Conservation (phyloP, 2,329 filamentous ascomycete genomes). For the Colletotrichum sp. region DNA sequence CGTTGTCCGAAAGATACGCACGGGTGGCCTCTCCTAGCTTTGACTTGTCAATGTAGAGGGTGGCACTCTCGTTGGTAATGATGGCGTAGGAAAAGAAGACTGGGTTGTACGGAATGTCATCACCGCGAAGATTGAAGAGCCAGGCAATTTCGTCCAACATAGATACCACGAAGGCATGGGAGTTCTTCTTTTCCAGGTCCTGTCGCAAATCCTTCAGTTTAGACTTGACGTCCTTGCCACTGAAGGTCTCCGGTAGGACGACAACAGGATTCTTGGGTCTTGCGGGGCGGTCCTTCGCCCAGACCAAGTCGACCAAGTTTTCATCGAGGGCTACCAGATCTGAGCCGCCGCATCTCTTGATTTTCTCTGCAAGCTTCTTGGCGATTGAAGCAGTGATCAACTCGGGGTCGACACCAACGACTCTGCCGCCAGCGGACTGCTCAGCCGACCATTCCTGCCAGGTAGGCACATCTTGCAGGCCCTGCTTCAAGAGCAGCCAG, state of each 20-base stretch:
- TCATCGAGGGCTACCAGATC: slow-evolving; percentile 76
- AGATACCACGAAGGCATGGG: slow-evolving; percentile 85
- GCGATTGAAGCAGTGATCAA: slow-evolving; percentile 73
- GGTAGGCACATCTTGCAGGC: slow-evolving; percentile 90
- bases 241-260: slow-evolving; percentile 73
- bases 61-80: slow-evolving; percentile 77
- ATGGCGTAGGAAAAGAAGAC: slow-evolving; percentile 98
- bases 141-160: slow-evolving; percentile 97
- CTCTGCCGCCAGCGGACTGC: slow-evolving; percentile 84
- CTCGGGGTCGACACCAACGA: slow-evolving; percentile 88
- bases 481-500: slow-evolving; percentile 92
- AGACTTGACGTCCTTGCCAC: slow-evolving; percentile 81
- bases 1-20: slow-evolving; percentile 71
- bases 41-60: slow-evolving; percentile 81
- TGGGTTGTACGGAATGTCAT: slow-evolving; percentile 95
- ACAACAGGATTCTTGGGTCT: slow-evolving; percentile 79
- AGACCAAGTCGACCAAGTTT: slow-evolving; percentile 92
- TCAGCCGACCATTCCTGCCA: slow-evolving; percentile 97
- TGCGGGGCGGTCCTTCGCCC: slow-evolving; percentile 75
- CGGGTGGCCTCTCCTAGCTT: slow-evolving; percentile 76
- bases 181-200: slow-evolving; percentile 89
- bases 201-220: slow-evolving; percentile 90
- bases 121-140: slow-evolving; percentile 97
- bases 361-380: slow-evolving; percentile 80
- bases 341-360: slow-evolving; percentile 84